These are phyloP conservation scores for Candida oleophila DNA, from an alignment of 805 yeast genomes.

Conservation along the genomic window DNA sequence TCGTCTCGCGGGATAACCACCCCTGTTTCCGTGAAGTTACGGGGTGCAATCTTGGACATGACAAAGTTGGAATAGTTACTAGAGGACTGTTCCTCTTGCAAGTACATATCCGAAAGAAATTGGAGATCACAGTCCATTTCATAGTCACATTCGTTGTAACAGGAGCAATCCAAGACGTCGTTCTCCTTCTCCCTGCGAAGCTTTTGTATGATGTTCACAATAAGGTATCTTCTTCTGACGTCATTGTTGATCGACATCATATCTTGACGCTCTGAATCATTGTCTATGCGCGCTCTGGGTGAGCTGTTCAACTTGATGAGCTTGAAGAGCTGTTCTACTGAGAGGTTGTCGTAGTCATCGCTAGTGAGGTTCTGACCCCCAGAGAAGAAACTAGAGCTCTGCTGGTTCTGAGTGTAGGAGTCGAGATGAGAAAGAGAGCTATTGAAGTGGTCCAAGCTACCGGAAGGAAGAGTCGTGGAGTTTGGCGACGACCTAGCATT, in stretches of 20 bases:
- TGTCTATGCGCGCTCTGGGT: neutral
- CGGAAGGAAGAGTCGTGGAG: neutral
- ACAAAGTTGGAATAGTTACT: conserved; percentile 22
- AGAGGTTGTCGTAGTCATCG: conserved; percentile 39
- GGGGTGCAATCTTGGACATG: conserved; percentile 31
- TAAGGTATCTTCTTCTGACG: conserved; percentile 34
- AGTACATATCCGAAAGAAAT: conserved; percentile 38
- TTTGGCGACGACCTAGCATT: neutral
- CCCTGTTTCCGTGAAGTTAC: conserved; percentile 54
- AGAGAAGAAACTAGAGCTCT: neutral
- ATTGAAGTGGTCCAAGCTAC: neutral
- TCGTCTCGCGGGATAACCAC: conserved; percentile 87
- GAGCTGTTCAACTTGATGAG: conserved; percentile 24
- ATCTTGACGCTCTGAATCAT: neutral
- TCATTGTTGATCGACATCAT: conserved; percentile 23
- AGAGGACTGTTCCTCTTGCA: conserved; percentile 28
- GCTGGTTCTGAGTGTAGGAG: neutral
- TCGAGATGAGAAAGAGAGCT: neutral
- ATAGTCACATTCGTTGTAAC: conserved; percentile 30
- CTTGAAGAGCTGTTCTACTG: conserved; percentile 37
- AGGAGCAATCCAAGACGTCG: conserved; percentile 32
- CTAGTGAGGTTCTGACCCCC: conserved; percentile 23
- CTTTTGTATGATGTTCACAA: conserved; percentile 35
- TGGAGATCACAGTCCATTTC: conserved; percentile 44
- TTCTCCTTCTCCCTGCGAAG: conserved; percentile 35